These are phyloP conservation scores for Amylocarpus encephaloides DNA, from an alignment of 2,329 filamentous ascomycete species.

Conservation along the genomic window DNA sequence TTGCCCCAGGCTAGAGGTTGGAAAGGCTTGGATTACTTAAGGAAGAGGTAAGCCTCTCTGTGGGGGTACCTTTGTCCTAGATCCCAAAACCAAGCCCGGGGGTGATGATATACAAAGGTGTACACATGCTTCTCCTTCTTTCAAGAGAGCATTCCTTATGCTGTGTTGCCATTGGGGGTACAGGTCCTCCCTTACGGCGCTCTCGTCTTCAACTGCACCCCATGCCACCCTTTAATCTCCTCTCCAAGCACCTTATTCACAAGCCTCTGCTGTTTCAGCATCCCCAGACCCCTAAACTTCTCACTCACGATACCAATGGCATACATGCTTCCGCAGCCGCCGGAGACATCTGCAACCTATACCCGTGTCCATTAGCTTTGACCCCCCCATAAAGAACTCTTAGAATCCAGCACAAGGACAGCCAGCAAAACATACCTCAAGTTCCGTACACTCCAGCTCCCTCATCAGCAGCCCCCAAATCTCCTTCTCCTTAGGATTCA, in stretches of 20 bases:
- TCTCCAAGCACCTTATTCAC: conserved; percentile 71
- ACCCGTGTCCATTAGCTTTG: not conserved
- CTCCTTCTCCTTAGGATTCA: conserved; percentile 50
- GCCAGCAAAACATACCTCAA: conserved; percentile 26
- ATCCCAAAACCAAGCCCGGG: too few species aligned
- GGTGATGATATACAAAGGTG: not conserved
- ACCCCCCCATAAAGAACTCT: not conserved
- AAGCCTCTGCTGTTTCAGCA: conserved; percentile 77
- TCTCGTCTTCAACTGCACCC: conserved; percentile 71
- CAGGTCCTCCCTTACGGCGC: too few species aligned
- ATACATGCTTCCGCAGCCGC: conserved; percentile 85
- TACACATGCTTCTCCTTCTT: not conserved
- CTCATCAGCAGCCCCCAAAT: conserved; percentile 45
- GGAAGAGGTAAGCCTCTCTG: too few species aligned
- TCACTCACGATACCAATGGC: conserved; percentile 70
- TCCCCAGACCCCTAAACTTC: conserved; percentile 61
- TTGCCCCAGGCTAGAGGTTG: not conserved
- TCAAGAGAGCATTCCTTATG: not conserved
- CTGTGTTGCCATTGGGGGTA: not conserved
- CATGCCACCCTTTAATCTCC: conserved; percentile 75
- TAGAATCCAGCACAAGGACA: not conserved
- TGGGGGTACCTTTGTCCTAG: too few species aligned
- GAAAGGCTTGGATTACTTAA: not conserved
- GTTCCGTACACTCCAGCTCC: conserved; percentile 28
- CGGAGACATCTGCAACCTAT: conserved; percentile 68